Evolutionary conservation across 2,329 filamentous ascomycete genomes (phyloP), one percentile per base, ranked within the genome.

Genomic region (Coniella lustricola): DNA sequence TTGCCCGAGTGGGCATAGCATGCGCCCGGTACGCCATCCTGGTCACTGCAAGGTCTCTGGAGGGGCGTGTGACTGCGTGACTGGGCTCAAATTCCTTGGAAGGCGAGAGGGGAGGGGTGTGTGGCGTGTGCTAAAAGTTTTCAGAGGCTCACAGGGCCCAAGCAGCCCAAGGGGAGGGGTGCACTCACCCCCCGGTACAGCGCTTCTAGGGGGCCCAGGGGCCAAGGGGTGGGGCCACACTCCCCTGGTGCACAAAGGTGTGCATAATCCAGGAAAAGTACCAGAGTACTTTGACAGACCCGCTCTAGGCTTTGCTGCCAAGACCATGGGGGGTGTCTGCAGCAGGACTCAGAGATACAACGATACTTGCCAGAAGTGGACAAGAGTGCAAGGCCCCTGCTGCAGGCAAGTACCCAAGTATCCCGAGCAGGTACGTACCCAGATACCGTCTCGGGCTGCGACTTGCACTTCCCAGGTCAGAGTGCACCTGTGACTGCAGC

Each of bases 91-190:
- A 50, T 43, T 40, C 32, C 34, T 21, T 32, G 21, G 33, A 29
- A 31, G 33, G 44, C 42, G 46, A 41, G 42, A 46, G 46, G 46
- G 50, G 10, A 10, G 25, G 25, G 25, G 25, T 5, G 25, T 29
- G 25, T 29, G 25, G 25, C 49, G 46, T 50, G 46, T 52, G 43
- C 46, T 43, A 52, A 49, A 39, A 46, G 16, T 50, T 52, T 52
- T 50, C 35, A 42, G 12, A 20, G 20, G 25, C 39, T 29, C 29
- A 38, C 34, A 32, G 18, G 22, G 35, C 34, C 9, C 16, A 21
- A 17, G 25, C 25, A 5, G 10, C 25, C 25, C 25, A 29, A 29
- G n/a, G n/a, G n/a, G n/a, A n/a, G n/a, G n/a, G n/a, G n/a, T n/a
- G n/a, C n/a, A n/a, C n/a, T n/a, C n/a, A n/a, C n/a, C n/a, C n/a